phyloP scores from a whole-genome alignment of 2,329 filamentous ascomycete species.

The Didymellaceae sp. region DNA sequence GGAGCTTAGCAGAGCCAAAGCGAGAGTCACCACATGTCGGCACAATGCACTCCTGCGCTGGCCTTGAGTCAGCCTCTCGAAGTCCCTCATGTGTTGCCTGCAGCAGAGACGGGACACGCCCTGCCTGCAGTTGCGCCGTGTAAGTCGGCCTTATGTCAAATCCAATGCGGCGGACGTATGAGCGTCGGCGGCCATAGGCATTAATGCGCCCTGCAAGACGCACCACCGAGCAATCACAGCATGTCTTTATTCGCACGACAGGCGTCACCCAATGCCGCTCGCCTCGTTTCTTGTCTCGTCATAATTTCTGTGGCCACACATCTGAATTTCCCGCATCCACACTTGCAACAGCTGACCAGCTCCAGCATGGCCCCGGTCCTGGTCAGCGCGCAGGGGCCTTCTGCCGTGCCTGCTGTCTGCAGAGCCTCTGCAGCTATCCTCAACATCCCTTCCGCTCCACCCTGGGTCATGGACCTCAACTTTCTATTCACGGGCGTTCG shows the following conservation, averaged over 20 bases:
- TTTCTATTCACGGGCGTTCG: slow-evolving; percentile 10
- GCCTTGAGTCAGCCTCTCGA: slow-evolving; percentile 16
- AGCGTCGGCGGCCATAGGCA: slow-evolving; percentile 23
- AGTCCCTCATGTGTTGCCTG: slow-evolving; percentile 7
- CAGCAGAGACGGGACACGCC: slow-evolving; percentile 8
- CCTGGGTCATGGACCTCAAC: slow-evolving; percentile 8
- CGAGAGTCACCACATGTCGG: slow-evolving; percentile 17
- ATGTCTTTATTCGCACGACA: slow-evolving; percentile 37
- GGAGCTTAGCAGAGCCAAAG: slow-evolving; percentile 8
- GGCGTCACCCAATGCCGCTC: slow-evolving; percentile 32
- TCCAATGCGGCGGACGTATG: slow-evolving; percentile 23
- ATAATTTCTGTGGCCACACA: slow-evolving; percentile 24
- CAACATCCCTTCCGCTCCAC: slow-evolving; percentile 9
- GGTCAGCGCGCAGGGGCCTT: slow-evolving; percentile 18
- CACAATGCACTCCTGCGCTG: slow-evolving; percentile 12
- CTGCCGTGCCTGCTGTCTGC: slow-evolving; percentile 10
- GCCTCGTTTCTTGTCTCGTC: slow-evolving; percentile 30
- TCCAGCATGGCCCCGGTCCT: slow-evolving; percentile 23
- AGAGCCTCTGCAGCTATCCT: slow-evolving; percentile 20
- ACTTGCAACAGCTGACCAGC: slow-evolving; percentile 31
- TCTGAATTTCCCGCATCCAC: slow-evolving; percentile 29
- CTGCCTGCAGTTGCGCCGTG: slow-evolving; percentile 15
- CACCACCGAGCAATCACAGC: slow-evolving; percentile 30
- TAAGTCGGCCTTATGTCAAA: slow-evolving; percentile 18
- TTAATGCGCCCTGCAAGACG: slow-evolving; percentile 26